phyloP scores from a whole-genome alignment of 345 rosid species.

The Lenwebbia sp. region DNA sequence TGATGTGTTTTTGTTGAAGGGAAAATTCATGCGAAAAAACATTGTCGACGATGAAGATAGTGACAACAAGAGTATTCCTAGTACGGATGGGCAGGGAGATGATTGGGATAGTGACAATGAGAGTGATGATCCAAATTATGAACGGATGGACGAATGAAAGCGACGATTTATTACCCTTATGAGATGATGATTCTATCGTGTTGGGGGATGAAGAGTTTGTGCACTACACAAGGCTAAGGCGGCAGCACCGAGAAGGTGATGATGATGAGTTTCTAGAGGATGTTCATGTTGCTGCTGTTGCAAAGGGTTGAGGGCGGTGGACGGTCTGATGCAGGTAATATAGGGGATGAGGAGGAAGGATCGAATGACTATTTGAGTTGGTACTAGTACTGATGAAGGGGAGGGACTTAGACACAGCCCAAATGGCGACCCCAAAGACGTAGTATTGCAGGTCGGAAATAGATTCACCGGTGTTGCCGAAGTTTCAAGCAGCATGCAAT shows the following conservation, averaged over 20 bases:
- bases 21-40: neutral
- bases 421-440: neutral
- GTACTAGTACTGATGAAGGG: neutral
- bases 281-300: neutral
- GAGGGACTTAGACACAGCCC: neutral
- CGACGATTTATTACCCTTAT: neutral
- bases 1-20: neutral
- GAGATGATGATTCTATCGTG: neutral
- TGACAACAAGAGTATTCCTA: neutral
- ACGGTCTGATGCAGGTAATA: neutral
- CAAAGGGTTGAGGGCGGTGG: neutral
- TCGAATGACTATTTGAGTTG: neutral
- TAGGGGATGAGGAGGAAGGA: neutral
- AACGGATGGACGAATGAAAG: neutral
- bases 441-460: neutral
- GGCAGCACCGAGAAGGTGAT: neutral
- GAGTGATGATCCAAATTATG: neutral
- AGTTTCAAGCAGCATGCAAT: neutral
- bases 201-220: neutral
- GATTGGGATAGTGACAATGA: neutral
- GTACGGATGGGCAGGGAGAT: neutral
- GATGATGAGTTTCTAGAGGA: neutral
- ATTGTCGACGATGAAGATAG: neutral
- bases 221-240: neutral
- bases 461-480: neutral